phyloP scores from a whole-genome alignment of 169 alveolate genomes.

The Eimeria nieschulzi region DNA sequence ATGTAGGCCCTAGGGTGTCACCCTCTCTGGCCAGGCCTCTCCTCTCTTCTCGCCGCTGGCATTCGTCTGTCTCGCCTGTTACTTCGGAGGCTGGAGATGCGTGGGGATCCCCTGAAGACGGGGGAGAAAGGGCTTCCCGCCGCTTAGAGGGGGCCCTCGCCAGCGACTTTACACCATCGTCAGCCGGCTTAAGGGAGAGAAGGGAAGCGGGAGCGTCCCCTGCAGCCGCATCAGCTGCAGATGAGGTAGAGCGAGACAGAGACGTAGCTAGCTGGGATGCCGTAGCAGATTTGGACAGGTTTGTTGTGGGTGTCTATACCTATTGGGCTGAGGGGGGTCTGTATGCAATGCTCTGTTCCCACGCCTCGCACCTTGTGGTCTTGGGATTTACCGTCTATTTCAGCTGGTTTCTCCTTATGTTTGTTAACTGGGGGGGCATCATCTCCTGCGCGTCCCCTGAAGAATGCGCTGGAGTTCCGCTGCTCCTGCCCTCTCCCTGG shows the following conservation, averaged over 20 bases:
- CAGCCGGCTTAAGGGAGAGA: not conserved
- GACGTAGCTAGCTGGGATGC: not conserved
- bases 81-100: not conserved
- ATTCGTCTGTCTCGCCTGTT: not conserved
- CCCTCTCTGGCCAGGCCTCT: slow-evolving; percentile 2
- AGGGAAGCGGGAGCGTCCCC: not conserved
- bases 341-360: slow-evolving; percentile 22
- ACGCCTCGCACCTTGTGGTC: slow-evolving; percentile 44
- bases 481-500: slow-evolving; percentile 21
- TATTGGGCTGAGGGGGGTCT: slow-evolving; percentile 65
- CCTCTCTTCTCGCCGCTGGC: not conserved
- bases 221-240: slow-evolving; percentile 17
- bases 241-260: not conserved
- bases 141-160: not conserved
- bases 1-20: not conserved
- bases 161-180: not conserved
- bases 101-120: not conserved
- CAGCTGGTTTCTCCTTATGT: slow-evolving; percentile 34
- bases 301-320: slow-evolving; percentile 25
- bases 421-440: slow-evolving; percentile 67
- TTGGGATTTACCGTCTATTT: slow-evolving; percentile 60
- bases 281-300: slow-evolving; percentile 6
- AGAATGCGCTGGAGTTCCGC: slow-evolving; percentile 26
- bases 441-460: slow-evolving; percentile 49
- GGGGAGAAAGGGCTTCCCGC: not conserved